Base-by-base conservation (phyloP, 2,329 filamentous ascomycete genomes). In the Celoporthe dispersa region DNA sequence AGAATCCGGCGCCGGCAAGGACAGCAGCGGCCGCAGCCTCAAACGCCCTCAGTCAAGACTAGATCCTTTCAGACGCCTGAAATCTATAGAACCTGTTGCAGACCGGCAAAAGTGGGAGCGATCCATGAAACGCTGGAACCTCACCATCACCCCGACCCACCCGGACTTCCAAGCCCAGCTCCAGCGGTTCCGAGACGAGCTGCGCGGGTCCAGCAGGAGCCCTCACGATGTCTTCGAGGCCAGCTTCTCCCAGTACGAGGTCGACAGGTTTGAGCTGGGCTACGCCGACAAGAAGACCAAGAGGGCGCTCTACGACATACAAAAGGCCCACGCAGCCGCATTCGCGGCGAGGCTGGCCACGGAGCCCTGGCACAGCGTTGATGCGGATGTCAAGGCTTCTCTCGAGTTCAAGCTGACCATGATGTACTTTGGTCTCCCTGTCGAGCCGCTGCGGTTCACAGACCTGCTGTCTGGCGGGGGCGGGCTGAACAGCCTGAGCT, bases 361-460 rank as follows among this genome's bases (percentile, higher is more conserved):
- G 16, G 11, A 59, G 8, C 59, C 67, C 12, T 70, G 68, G 67
- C 31, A 28, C 57, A 53, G 35, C 6, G 12, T 11, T 7, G 16
- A 14, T 12, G 63, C 39, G n/a, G 28, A 31, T 4, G 53, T 44
- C 35, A 66, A 33, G 22, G 65, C 65, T 0, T 67, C 66, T 1
- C 68, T 84, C 22, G 76, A 77, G 2, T 78, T 80, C n/a, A 85
- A 84, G 73, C 69, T 86, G 69, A 77, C 83, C 0, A 79, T 84
- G 76, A 76, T 84, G 60, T 85, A 82, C 74, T 86, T 85, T 70
- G 84, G 84, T 0, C 73, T 85, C 7, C 82, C 83, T 0, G 77
- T 85, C 3, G 81, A 81, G 64, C 83, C 84, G 0, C 73, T 82
- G 37, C 77, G 78, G 55, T 74, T 76, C 3, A 74, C 79, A 33